phyloP scores from a whole-genome alignment of 2,329 filamentous ascomycete genomes.

The Metarhizium sp. region DNA sequence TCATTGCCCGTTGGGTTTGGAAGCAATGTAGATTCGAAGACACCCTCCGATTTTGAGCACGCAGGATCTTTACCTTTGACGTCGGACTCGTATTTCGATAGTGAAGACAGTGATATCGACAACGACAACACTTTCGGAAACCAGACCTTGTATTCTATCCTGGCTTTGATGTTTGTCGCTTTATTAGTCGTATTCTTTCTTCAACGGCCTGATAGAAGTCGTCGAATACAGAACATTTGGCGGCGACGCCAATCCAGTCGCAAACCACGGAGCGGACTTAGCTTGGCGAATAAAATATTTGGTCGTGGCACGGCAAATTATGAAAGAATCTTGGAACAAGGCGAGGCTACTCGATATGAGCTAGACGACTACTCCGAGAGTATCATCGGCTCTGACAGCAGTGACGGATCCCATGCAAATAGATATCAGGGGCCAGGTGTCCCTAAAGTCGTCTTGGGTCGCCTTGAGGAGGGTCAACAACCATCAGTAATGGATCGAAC shows the following conservation, averaged over 20 bases:
- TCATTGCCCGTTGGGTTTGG: conserved; percentile 81
- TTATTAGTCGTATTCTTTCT: conserved; percentile 63
- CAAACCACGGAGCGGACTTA: conserved; percentile 42
- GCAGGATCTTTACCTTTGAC: conserved; percentile 49
- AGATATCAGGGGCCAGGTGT: conserved; percentile 59
- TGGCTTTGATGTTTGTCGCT: conserved; percentile 46
- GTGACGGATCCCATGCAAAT: conserved; percentile 45
- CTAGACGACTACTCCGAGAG: conserved; percentile 58
- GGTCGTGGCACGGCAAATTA: conserved; percentile 51
- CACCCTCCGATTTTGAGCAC: conserved; percentile 74
- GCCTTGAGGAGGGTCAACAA: conserved; percentile 37
- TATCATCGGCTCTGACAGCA: conserved; percentile 54
- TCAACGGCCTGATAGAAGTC: conserved; percentile 67
- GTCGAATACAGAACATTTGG: conserved; percentile 19
- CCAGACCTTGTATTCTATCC: not conserved
- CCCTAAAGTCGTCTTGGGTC: conserved; percentile 47
- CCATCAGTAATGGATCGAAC: conserved; percentile 50
- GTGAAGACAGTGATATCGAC: conserved; percentile 25
- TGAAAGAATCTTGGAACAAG: conserved; percentile 80
- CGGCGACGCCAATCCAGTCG: conserved; percentile 16
- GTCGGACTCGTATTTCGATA: conserved; percentile 23
- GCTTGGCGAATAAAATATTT: conserved; percentile 56
- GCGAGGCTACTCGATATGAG: conserved; percentile 66
- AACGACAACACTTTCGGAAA: not conserved
- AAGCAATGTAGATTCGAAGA: conserved; percentile 58